These are phyloP conservation scores for Cryptococcus sp. DNA, from an alignment of 1,284 basidiomycete species.

Conservation along the genomic window DNA sequence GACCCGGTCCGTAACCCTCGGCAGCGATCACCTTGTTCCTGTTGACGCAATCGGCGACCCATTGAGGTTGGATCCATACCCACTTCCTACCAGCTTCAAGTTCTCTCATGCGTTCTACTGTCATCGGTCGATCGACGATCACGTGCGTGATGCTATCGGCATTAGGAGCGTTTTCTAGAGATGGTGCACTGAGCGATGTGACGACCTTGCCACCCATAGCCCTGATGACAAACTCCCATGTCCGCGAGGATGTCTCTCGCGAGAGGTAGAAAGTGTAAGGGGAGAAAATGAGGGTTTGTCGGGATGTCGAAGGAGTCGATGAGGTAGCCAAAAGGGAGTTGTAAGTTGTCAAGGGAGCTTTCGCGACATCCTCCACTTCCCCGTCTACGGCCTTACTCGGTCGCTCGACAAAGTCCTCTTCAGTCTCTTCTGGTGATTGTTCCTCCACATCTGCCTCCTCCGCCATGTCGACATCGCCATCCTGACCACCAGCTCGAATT, in stretches of 20 bases:
- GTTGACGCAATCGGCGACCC: constrained; percentile 97
- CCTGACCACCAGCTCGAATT: constrained; percentile 40
- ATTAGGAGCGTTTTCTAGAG: constrained; percentile 51
- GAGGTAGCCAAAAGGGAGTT: constrained; percentile 63
- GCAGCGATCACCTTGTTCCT: constrained; percentile 79
- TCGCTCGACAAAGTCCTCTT: constrained; percentile 55
- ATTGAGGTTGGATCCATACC: constrained; percentile 95
- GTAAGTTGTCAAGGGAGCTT: constrained; percentile 71
- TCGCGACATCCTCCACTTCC: constrained; percentile 53
- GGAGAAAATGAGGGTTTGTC: constrained; percentile 67
- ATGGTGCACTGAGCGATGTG: constrained; percentile 74
- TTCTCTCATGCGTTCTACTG: constrained; percentile 59
- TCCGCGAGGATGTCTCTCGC: constrained; percentile 84
- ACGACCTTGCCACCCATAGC: constrained; percentile 88
- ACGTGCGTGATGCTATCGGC: constrained; percentile 91
- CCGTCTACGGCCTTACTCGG: constrained; percentile 63
- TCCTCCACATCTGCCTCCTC: constrained; percentile 49
- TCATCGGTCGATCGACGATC: constrained; percentile 85
- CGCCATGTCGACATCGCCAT: constrained; percentile 45
- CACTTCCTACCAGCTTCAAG: constrained; percentile 67
- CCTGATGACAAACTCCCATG: constrained; percentile 93
- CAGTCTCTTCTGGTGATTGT: constrained; percentile 52
- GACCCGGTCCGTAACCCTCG: constrained; percentile 83
- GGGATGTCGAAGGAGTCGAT: constrained; percentile 56
- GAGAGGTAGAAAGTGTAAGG: constrained; percentile 94